Percentiles rank a stretch among this genome's conserved stretches.
These are phyloP conservation scores for Alternaria dauci DNA, from an alignment of 2,329 filamentous ascomycete species.

Conservation along the genomic window DNA sequence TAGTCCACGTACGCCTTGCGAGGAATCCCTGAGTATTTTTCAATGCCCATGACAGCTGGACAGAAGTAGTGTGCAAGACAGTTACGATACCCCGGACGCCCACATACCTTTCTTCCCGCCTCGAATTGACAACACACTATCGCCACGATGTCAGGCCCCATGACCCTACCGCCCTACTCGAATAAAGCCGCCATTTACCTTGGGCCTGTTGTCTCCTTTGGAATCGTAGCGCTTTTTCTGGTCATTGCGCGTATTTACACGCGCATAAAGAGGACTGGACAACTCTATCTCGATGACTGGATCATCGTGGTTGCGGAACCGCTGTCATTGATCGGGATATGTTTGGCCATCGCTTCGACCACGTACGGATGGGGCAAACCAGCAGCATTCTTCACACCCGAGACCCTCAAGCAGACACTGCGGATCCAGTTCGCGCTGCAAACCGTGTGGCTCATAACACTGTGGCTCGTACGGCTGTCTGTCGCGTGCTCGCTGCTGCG, in stretches of 20 bases:
- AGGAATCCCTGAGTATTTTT: background rate
- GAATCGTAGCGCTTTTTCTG: constrained; percentile 28
- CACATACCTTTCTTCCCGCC: background rate
- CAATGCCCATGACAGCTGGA: constrained; percentile 5
- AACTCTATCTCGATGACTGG: constrained; percentile 37
- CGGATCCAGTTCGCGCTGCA: constrained; percentile 39
- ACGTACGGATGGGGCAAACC: constrained; percentile 38
- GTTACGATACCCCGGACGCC: constrained; percentile 2
- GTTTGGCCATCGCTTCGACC: constrained; percentile 25
- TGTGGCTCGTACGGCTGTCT: constrained; percentile 34
- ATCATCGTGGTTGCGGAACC: constrained; percentile 34
- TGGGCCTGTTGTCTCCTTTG: constrained; percentile 31
- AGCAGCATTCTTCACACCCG: constrained; percentile 24
- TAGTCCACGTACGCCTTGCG: background rate
- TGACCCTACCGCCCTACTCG: constrained; percentile 24
- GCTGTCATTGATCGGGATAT: constrained; percentile 29
- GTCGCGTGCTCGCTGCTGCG: constrained; percentile 38
- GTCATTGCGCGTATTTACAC: constrained; percentile 34
- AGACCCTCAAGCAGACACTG: constrained; percentile 18
- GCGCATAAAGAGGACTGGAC: constrained; percentile 24
- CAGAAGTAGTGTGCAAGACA: constrained; percentile 3
- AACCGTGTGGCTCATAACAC: constrained; percentile 35
- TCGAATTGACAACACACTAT: background rate
- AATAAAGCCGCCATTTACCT: constrained; percentile 33
- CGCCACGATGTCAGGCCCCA: constrained; percentile 11